Base-by-base conservation (phyloP, 2,329 filamentous ascomycete genomes). In the Sporothrix luriei region DNA sequence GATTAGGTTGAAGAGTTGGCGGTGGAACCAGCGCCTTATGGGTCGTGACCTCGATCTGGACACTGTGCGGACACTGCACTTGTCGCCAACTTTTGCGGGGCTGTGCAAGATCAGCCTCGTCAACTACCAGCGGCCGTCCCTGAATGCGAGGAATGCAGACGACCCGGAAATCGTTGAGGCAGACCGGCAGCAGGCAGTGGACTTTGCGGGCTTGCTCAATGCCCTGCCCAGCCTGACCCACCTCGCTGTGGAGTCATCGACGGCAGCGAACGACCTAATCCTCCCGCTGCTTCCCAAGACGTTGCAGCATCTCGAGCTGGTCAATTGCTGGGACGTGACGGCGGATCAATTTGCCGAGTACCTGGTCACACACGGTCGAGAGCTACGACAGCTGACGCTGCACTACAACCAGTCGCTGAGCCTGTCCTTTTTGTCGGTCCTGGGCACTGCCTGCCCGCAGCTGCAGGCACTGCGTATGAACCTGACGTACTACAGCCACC, bases 371-470 rank as follows among this genome's bases (percentile, higher is more conserved):
- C 88, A 92, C 74, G 94, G 93, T 0, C 79, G 81, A 26, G 80
- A 86, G n/a, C 81, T 98, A 26, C 84, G 85, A 67, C 85, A 86
- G 49, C 83, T 98, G 9, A 85, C 84, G 1, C 81, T 97, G 5
- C 87, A 90, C 68, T 91, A 97, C 78, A 97, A 97, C 75, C 89
- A 92, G 72, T 88, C 90, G 2, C 82, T 97, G 51, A 90, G 89
- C 74, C 80, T 97, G 52, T 87, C 85, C 0, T 97, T 97, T 75
- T 82, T 95, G 7, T 85, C 88, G 0, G 78, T 84, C 33, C 79
- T 98, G 59, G 88, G 86, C 21, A 78, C 80, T 4, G 84, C 85
- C 1, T 97, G 93, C 75, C 92, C 92, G 0, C 83, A 84, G 3
- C 83, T 98, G 6, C 83, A 90, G 75, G 84, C 86, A 29, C 82